Percentiles rank a stretch among this genome's conserved stretches.
phyloP scores from a whole-genome alignment of 306 rosid genomes.

The Quercus engelmannii region DNA sequence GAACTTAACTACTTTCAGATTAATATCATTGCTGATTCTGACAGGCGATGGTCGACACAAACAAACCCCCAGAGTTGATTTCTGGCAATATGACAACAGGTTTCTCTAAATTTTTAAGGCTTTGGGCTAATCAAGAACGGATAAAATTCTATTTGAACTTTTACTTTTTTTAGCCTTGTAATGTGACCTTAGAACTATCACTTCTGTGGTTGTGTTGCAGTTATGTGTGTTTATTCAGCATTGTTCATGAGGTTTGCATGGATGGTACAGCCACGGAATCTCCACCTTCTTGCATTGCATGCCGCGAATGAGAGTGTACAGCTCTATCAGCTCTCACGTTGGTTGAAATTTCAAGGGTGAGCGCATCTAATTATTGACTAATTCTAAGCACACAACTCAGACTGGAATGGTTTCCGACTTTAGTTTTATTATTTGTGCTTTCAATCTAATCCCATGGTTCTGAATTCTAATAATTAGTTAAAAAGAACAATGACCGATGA shows the following conservation, averaged over 20 bases:
- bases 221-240: conserved; percentile 68
- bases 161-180: not conserved
- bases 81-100: conserved; percentile 59
- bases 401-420: not conserved
- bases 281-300: conserved; percentile 63
- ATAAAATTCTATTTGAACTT: not conserved
- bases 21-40: not conserved
- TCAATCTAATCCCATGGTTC: not conserved
- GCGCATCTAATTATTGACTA: not conserved
- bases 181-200: not conserved
- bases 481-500: not conserved
- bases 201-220: conserved; percentile 32
- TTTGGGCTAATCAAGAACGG: not conserved
- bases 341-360: conserved; percentile 60
- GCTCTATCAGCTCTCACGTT: conserved; percentile 64
- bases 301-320: conserved; percentile 69
- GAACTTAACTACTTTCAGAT: not conserved
- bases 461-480: not conserved
- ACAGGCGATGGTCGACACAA: conserved; percentile 51
- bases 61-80: conserved; percentile 56
- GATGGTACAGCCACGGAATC: conserved; percentile 78
- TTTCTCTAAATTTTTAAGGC: conserved; percentile 9
- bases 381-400: not conserved
- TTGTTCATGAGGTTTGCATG: conserved; percentile 78
- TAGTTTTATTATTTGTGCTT: not conserved